Percentiles rank a stretch among this genome's conserved stretches.
Conservation (phyloP, 2,329 filamentous ascomycete species). For the Aspergillus uvarum region DNA sequence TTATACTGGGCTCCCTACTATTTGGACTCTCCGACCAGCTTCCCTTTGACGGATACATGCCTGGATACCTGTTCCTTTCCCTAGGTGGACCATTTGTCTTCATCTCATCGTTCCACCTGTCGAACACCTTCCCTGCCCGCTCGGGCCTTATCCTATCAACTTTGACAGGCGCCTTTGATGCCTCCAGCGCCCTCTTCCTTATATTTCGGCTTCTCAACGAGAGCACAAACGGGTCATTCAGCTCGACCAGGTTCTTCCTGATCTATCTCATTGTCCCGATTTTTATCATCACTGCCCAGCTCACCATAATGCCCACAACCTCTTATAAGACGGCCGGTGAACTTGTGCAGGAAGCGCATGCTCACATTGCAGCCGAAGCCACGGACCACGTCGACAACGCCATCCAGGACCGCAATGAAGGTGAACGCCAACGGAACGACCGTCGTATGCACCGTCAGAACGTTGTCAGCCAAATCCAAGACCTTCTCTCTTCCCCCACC, state of each 20-base stretch:
- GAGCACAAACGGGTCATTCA: constrained; percentile 56
- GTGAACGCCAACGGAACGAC: constrained; percentile 52
- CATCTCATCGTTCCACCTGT: constrained; percentile 79
- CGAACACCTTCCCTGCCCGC: constrained; percentile 75
- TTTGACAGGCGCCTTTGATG: constrained; percentile 79
- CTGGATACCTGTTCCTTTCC: constrained; percentile 73
- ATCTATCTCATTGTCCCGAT: constrained; percentile 69
- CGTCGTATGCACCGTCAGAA: constrained; percentile 61
- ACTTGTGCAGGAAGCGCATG: constrained; percentile 70
- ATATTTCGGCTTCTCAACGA: constrained; percentile 71
- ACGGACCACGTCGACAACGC: constrained; percentile 58
- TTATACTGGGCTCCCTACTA: constrained; percentile 68
- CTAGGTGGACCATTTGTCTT: constrained; percentile 79
- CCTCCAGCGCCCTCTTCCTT: constrained; percentile 75
- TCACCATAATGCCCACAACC: constrained; percentile 69
- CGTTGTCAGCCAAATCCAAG: constrained; percentile 69
- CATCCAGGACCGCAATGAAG: constrained; percentile 48
- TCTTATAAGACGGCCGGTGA: constrained; percentile 86
- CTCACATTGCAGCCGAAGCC: constrained; percentile 53
- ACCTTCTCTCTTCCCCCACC: constrained; percentile 60
- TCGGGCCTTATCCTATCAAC: constrained; percentile 78
- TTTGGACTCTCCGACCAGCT: constrained; percentile 67
- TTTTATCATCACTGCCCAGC: constrained; percentile 64
- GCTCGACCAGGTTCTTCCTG: constrained; percentile 68
- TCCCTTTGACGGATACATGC: constrained; percentile 71